Conservation (phyloP, 371 early-diverging fungal genomes). For the Rhizopus microsporus region DNA sequence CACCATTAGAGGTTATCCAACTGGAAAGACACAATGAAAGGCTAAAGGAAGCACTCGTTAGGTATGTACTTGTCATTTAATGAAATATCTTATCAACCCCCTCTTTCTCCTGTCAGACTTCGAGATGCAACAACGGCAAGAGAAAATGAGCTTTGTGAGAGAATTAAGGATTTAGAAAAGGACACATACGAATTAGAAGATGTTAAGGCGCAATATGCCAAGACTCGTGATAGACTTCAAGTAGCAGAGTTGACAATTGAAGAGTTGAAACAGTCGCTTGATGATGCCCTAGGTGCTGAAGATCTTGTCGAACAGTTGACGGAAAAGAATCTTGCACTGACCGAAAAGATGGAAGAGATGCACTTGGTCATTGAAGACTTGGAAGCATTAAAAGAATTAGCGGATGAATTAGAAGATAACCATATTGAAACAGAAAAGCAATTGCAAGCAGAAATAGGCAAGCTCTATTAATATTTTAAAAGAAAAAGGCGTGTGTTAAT, state of each 20-base stretch:
- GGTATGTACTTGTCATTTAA: constrained; percentile 31
- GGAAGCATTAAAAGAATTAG: constrained; percentile 87
- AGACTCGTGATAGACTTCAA: constrained; percentile 58
- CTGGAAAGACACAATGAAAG: constrained; percentile 85
- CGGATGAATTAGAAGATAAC: constrained; percentile 90
- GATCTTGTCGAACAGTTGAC: constrained; percentile 80
- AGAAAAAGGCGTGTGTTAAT: neutral
- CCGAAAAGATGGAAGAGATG: constrained; percentile 79
- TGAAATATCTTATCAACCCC: neutral
- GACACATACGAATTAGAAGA: constrained; percentile 65
- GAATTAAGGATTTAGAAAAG: constrained; percentile 69
- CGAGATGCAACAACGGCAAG: constrained; percentile 78
- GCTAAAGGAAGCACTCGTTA: constrained; percentile 82
- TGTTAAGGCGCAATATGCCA: constrained; percentile 57
- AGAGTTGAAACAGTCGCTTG: constrained; percentile 79
- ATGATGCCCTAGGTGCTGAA: constrained; percentile 81
- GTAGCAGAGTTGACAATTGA: constrained; percentile 75
- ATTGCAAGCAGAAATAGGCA: constrained; percentile 77
- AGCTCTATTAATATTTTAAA: neutral
- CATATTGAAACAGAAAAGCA: constrained; percentile 87
- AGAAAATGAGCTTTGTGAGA: constrained; percentile 66
- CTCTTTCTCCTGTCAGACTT: constrained; percentile 44
- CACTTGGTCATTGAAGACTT: constrained; percentile 79
- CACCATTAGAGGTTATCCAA: constrained; percentile 65
- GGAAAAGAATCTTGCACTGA: constrained; percentile 75